These are phyloP conservation scores for Candida boleticola DNA, from an alignment of 805 yeast species.

Conservation along the genomic window DNA sequence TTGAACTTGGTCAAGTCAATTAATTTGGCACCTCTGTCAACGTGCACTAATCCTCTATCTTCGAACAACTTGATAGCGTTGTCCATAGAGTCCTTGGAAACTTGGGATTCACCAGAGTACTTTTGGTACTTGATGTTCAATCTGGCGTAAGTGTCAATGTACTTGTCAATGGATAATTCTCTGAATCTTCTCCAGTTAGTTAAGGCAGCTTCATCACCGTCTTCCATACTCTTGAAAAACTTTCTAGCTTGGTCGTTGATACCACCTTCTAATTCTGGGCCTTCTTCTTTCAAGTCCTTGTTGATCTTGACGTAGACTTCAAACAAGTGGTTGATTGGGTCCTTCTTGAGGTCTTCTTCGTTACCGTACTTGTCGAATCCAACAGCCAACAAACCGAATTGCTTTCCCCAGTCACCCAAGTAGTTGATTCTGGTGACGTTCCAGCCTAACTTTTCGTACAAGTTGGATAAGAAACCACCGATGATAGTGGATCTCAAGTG, in stretches of 20 bases:
- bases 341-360: slow-evolving; percentile 63
- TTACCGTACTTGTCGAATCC: slow-evolving; percentile 86
- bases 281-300: slow-evolving; percentile 66
- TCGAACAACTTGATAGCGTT: slow-evolving; percentile 60
- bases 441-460: slow-evolving; percentile 90
- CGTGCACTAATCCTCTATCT: slow-evolving; percentile 69
- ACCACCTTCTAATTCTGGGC: slow-evolving; percentile 41
- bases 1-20: slow-evolving; percentile 82
- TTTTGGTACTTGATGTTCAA: slow-evolving; percentile 84
- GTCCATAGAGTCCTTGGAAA: slow-evolving; percentile 68
- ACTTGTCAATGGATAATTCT: slow-evolving; percentile 83
- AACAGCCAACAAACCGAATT: slow-evolving; percentile 92
- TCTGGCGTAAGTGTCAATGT: slow-evolving; percentile 85
- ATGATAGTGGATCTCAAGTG: slow-evolving; percentile 96
- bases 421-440: slow-evolving; percentile 90
- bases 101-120: slow-evolving; percentile 96
- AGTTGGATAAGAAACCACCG: slow-evolving; percentile 90
- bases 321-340: slow-evolving; percentile 93
- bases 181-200: slow-evolving; percentile 84
- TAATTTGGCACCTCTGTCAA: slow-evolving; percentile 87
- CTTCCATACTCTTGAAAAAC: slow-evolving; percentile 88
- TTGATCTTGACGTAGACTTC: slow-evolving; percentile 90
- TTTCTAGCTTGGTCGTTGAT: slow-evolving; percentile 84
- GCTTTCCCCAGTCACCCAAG: slow-evolving; percentile 99
- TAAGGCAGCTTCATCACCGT: slow-evolving; percentile 81